Percentiles rank a stretch among this genome's conserved stretches.
Conservation (phyloP, 192 early-diverging fungal species). For the Cladochytrium replicatum region DNA sequence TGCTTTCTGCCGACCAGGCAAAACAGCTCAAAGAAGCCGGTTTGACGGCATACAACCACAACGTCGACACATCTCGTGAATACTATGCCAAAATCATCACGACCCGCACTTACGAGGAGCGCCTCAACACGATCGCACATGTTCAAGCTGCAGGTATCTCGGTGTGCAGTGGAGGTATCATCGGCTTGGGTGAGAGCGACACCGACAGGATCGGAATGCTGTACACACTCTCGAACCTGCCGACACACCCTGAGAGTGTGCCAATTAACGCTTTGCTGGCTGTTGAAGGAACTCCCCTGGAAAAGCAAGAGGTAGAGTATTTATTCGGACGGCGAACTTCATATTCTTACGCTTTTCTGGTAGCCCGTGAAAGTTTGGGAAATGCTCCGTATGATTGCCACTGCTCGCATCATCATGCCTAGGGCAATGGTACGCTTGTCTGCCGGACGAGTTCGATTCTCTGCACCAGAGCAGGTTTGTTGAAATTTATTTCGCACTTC, state of each 20-base stretch:
- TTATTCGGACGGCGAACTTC: neutral
- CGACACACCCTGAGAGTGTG: conserved; percentile 64
- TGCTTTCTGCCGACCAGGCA: neutral
- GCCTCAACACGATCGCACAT: conserved; percentile 59
- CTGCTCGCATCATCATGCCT: conserved; percentile 73
- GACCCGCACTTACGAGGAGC: conserved; percentile 69
- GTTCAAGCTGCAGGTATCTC: conserved; percentile 68
- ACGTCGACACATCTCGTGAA: conserved; percentile 34
- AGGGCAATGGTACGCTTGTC: conserved; percentile 62
- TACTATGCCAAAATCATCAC: conserved; percentile 53
- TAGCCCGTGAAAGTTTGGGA: conserved; percentile 71
- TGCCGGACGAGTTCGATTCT: conserved; percentile 65
- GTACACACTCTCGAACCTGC: conserved; percentile 60
- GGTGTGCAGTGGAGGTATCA: conserved; percentile 78
- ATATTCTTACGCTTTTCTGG: neutral
- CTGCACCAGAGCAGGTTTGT: conserved; percentile 45
- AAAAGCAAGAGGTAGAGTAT: conserved; percentile 51
- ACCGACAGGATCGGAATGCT: conserved; percentile 67
- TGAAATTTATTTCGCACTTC: too few species aligned
- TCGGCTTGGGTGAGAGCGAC: conserved; percentile 66
- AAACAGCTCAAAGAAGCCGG: conserved; percentile 1
- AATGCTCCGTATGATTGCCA: conserved; percentile 77
- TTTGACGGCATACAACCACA: conserved; percentile 61
- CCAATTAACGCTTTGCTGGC: conserved; percentile 72
- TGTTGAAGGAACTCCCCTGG: conserved; percentile 72